Percentiles rank a stretch among this genome's conserved stretches.
Evolutionary conservation across 1,284 basidiomycete genomes (phyloP).

Genomic region (Anthracocystis setariae): DNA sequence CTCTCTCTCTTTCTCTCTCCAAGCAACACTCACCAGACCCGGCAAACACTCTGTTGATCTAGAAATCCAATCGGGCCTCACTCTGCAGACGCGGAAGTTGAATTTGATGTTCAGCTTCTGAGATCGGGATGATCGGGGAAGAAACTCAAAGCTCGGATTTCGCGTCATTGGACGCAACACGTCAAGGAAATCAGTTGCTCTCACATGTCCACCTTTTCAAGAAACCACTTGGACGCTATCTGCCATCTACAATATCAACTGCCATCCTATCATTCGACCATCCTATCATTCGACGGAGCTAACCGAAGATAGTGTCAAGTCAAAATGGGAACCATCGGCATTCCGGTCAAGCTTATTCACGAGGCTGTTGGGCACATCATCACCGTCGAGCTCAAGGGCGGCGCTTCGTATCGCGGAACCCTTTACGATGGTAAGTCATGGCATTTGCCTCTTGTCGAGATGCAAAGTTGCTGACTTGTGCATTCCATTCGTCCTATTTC

Average conservation of each 20-base stretch:
- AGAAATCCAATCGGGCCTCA: slow-evolving; percentile 13
- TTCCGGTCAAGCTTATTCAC: slow-evolving; percentile 69
- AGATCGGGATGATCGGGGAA: slow-evolving; percentile 2
- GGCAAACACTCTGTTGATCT: slow-evolving; percentile 15
- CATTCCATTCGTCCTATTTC: neutral
- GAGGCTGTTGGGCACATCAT: slow-evolving; percentile 88
- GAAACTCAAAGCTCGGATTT: slow-evolving; percentile 18
- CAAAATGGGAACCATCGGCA: slow-evolving; percentile 65
- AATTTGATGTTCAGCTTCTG: neutral
- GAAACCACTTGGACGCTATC: neutral
- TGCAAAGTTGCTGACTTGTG: neutral
- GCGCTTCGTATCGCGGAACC: slow-evolving; percentile 95
- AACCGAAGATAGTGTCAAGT: neutral
- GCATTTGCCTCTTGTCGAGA: neutral
- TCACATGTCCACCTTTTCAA: slow-evolving; percentile 1
- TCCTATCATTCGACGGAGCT: too few species aligned
- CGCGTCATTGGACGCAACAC: slow-evolving; percentile 11
- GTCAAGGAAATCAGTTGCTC: slow-evolving; percentile 5
- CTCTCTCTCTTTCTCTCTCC: neutral
- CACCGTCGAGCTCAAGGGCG: slow-evolving; percentile 97
- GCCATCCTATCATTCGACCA: neutral
- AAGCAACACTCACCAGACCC: slow-evolving; percentile 1
- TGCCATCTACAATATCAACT: neutral
- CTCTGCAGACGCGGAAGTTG: neutral
- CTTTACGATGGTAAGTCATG: slow-evolving; percentile 76